These are phyloP conservation scores for Geosmithia flava DNA, from an alignment of 2,329 filamentous ascomycete genomes.

Conservation along the genomic window DNA sequence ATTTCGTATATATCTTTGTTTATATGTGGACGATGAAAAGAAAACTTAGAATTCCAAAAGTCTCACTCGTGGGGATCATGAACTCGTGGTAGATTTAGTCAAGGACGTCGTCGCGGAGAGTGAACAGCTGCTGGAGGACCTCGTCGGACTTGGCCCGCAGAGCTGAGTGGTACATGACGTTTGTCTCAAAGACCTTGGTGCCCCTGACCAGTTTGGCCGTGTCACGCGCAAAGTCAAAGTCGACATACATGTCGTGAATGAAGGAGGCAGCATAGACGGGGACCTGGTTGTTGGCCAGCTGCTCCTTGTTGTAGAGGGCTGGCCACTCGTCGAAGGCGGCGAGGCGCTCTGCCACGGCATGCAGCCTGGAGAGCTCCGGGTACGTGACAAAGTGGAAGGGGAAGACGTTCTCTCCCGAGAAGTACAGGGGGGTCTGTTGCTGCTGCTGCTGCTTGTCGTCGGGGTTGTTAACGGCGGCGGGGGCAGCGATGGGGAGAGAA, in stretches of 20 bases:
- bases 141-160: conserved; percentile 62
- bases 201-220: conserved; percentile 65
- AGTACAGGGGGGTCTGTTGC: conserved; percentile 48
- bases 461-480: neutral
- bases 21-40: no score
- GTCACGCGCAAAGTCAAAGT: conserved; percentile 58
- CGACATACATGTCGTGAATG: conserved; percentile 86
- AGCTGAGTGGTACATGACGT: conserved; percentile 78
- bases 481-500: no score
- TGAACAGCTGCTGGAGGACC: conserved; percentile 65
- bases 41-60: no score
- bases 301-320: conserved; percentile 60
- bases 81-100: conserved; percentile 24
- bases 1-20: no score
- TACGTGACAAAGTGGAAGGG: conserved; percentile 76
- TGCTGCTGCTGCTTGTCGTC: conserved; percentile 6
- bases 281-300: conserved; percentile 64
- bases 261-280: conserved; percentile 80
- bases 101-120: conserved; percentile 56
- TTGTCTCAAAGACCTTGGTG: conserved; percentile 74
- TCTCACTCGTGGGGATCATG: no score
- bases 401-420: conserved; percentile 90
- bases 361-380: conserved; percentile 58
- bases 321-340: conserved; percentile 62
- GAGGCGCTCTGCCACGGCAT: conserved; percentile 56